phyloP scores from a whole-genome alignment of 306 rosid species.

The Acacia crassicarpa region DNA sequence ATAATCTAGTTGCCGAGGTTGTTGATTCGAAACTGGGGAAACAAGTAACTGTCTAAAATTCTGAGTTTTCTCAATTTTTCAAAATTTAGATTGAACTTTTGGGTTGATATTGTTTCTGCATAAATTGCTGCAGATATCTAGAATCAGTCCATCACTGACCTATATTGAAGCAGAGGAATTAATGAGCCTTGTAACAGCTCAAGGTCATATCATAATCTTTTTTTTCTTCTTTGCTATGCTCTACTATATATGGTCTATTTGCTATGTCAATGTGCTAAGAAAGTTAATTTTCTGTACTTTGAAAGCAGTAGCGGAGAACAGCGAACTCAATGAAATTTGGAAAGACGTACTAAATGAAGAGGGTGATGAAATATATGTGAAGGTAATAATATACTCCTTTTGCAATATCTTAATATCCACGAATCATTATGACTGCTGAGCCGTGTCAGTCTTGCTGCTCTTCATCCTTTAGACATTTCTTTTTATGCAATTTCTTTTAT shows the following conservation, averaged over 20 bases:
- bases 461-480: slow-evolving; percentile 4
- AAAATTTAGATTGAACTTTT: slow-evolving; percentile 9
- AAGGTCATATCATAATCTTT: slow-evolving; percentile 55
- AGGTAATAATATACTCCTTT: slow-evolving; percentile 52
- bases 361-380: slow-evolving; percentile 95
- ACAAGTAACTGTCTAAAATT: slow-evolving; percentile 61
- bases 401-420: slow-evolving; percentile 11
- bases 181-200: slow-evolving; percentile 98
- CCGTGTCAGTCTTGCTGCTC: neutral
- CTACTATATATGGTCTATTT: slow-evolving; percentile 15
- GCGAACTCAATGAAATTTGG: slow-evolving; percentile 93
- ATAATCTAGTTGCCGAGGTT: slow-evolving; percentile 91
- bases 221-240: slow-evolving; percentile 13
- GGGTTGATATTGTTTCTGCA: neutral
- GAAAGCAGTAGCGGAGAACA: slow-evolving; percentile 75
- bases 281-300: slow-evolving; percentile 23
- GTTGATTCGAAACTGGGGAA: slow-evolving; percentile 88
- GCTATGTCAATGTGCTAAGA: neutral
- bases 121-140: slow-evolving; percentile 56
- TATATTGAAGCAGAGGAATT: slow-evolving; percentile 91
- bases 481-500: too few relatives aligned
- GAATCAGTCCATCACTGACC: slow-evolving; percentile 83
- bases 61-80: slow-evolving; percentile 25
- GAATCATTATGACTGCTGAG: neutral
- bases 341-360: slow-evolving; percentile 88